A percentile compares a stretch with the other conserved stretches of the same genome.
These are phyloP conservation scores for Rhodotorula sp. DNA, from an alignment of 1,284 basidiomycete species.

Conservation along the genomic window DNA sequence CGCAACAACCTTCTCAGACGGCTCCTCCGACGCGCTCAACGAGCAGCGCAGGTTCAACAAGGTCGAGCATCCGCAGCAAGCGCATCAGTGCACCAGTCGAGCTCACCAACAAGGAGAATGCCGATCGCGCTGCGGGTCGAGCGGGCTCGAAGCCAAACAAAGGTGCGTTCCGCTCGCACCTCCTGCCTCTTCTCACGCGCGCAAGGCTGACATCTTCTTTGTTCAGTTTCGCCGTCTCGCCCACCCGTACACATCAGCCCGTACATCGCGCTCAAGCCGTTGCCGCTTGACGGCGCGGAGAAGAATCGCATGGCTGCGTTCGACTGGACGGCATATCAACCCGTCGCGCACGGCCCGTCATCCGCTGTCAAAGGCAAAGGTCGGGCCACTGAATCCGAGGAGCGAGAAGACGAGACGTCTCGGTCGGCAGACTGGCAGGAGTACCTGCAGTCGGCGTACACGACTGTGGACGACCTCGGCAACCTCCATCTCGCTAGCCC, in stretches of 20 bases:
- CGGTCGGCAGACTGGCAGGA: neutral
- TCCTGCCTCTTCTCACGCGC: neutral
- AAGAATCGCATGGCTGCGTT: neutral
- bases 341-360: neutral
- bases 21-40: neutral
- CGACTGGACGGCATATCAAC: neutral
- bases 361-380: neutral
- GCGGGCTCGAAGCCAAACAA: neutral
- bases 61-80: too few species aligned
- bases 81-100: neutral
- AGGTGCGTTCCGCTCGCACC: neutral
- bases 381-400: neutral
- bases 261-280: neutral
- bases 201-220: neutral
- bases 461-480: neutral
- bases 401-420: too few species aligned
- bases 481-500: neutral
- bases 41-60: neutral
- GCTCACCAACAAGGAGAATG: conserved; percentile 4
- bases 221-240: neutral
- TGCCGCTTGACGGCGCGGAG: conserved; percentile 4
- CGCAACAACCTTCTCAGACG: neutral
- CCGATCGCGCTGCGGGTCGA: neutral
- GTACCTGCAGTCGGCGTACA: neutral
- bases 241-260: neutral